Percentiles rank a stretch among this genome's conserved stretches.
Conservation (phyloP, 352 stramenopile genomes). For the Phytophthora ramorum region DNA sequence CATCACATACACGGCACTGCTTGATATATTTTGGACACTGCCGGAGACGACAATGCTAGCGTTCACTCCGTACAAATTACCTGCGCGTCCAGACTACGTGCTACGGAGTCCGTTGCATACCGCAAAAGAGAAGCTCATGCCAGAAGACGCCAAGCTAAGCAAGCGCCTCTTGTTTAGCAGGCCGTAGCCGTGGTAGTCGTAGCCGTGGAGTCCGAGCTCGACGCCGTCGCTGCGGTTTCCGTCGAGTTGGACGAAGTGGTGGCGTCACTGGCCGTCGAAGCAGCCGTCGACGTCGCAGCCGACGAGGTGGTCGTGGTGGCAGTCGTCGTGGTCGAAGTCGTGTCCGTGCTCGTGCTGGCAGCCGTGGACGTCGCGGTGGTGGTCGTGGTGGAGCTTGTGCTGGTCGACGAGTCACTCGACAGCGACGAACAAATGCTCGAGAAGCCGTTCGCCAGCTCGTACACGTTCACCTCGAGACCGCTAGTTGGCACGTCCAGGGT, state of each 20-base stretch:
- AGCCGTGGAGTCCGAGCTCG: not conserved
- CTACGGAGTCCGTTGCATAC: not conserved
- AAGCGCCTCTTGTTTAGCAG: not conserved
- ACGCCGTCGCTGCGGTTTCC: not conserved
- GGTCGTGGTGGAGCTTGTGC: no score
- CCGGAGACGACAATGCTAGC: not conserved
- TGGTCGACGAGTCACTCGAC: conserved; percentile 21
- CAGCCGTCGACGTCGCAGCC: not conserved
- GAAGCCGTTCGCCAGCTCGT: conserved; percentile 23
- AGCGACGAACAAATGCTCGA: conserved; percentile 22
- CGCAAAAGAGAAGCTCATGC: not conserved
- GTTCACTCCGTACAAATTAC: not conserved
- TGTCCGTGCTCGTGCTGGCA: conserved; percentile 2
- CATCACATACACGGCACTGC: no score
- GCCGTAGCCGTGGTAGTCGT: conserved; percentile 6
- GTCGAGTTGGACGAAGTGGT: not conserved
- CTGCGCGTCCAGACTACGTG: not conserved
- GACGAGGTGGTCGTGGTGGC: not conserved
- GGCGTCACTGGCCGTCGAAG: not conserved
- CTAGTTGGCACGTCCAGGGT: conserved; percentile 34
- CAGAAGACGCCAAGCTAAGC: not conserved
- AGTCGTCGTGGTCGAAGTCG: conserved; percentile 4
- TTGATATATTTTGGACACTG: not conserved
- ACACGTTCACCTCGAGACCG: conserved; percentile 29
- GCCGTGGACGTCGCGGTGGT: conserved; percentile 8